Conservation (phyloP, 495 filamentous ascomycete species). For the Bacidia rubella region DNA sequence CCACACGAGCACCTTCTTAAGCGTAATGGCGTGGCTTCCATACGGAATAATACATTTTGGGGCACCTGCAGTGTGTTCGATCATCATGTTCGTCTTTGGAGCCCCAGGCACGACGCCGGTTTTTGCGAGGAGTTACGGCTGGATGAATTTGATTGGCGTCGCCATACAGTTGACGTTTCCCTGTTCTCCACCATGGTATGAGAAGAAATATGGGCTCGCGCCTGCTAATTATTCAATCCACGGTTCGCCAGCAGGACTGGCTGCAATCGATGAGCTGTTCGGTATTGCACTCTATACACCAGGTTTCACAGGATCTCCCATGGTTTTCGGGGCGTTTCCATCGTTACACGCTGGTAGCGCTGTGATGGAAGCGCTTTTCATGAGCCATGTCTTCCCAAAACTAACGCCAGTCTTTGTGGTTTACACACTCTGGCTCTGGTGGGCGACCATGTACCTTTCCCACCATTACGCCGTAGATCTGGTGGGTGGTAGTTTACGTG, state of each 20-base stretch:
- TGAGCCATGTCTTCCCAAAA: slow-evolving; percentile 76
- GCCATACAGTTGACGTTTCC: slow-evolving; percentile 77
- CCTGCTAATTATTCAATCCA: slow-evolving; percentile 85
- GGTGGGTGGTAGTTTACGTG: slow-evolving; percentile 63
- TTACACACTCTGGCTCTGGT: slow-evolving; percentile 88
- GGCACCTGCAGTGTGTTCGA: slow-evolving; percentile 60
- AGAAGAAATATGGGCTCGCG: slow-evolving; percentile 73
- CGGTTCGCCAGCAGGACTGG: slow-evolving; percentile 76
- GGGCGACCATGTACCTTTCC: slow-evolving; percentile 96
- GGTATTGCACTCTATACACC: slow-evolving; percentile 88
- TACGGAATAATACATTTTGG: slow-evolving; percentile 85
- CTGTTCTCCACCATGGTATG: slow-evolving; percentile 92
- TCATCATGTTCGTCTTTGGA: slow-evolving; percentile 71
- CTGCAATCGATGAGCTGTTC: slow-evolving; percentile 75
- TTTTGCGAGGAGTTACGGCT: slow-evolving; percentile 77
- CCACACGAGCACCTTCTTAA: slow-evolving; percentile 65
- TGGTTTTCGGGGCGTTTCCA: slow-evolving; percentile 92
- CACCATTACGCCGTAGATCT: slow-evolving; percentile 94
- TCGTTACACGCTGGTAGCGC: slow-evolving; percentile 78
- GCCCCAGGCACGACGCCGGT: slow-evolving; percentile 74
- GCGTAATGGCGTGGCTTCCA: slow-evolving; percentile 83
- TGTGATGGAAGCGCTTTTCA: slow-evolving; percentile 80
- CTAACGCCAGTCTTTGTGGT: slow-evolving; percentile 60
- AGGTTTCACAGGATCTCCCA: slow-evolving; percentile 69
- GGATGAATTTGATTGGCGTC: slow-evolving; percentile 80